Conservation (phyloP, 331 rosid species). For the Malus hybrid region DNA sequence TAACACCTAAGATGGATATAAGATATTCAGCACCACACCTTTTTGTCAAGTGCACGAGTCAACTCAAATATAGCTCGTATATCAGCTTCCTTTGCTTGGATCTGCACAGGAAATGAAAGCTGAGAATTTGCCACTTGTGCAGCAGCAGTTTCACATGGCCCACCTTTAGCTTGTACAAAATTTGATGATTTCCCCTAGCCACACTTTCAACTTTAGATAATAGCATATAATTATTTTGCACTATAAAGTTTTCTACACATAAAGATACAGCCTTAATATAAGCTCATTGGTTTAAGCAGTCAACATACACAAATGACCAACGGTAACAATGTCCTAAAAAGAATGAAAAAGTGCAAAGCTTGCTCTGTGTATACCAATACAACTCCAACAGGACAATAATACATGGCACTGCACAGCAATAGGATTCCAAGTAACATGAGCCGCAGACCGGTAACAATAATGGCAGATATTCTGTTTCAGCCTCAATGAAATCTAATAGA, state of each 20-base stretch:
- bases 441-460: too few relatives aligned
- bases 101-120: conserved; percentile 38
- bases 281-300: not conserved
- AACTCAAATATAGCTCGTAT: conserved; percentile 68
- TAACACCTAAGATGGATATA: conserved; percentile 1
- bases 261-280: not conserved
- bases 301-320: conserved; percentile 3
- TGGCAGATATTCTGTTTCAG: not conserved
- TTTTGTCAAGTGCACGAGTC: conserved; percentile 76
- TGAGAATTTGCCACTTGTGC: conserved; percentile 42
- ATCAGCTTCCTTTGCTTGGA: conserved; percentile 71
- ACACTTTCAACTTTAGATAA: not conserved
- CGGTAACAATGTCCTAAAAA: not conserved
- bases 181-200: conserved; percentile 35
- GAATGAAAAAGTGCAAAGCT: not conserved
- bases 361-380: not conserved
- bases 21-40: conserved; percentile 35
- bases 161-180: conserved; percentile 42
- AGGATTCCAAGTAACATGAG: not conserved
- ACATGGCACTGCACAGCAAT: not conserved
- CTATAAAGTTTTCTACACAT: not conserved
- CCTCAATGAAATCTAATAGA: not conserved
- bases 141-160: conserved; percentile 34
- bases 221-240: not conserved
- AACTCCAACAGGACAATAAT: not conserved